Evolutionary conservation across 495 filamentous ascomycete species (phyloP), one percentile per base, ranked within the genome.

Genomic region (Penicillium goetzii): DNA sequence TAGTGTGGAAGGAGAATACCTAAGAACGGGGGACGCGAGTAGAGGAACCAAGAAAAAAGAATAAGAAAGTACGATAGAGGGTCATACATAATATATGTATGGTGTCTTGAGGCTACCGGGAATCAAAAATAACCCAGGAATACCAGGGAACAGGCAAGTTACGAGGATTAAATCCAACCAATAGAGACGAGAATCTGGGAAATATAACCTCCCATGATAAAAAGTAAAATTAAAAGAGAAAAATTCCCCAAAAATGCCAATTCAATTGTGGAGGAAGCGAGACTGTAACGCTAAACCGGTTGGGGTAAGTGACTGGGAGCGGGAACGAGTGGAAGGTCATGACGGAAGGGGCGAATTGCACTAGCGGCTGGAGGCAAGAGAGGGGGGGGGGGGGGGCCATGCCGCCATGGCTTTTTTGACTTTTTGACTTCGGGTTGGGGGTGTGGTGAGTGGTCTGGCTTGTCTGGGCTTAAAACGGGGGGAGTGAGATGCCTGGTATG

Each of bases 301-400:
- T 50, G 10, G 4, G 34, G 67, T 58, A 56, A 66, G 63, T 61
- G 57, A 54, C 57, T 61, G 47, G 58, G 32, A 54, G 57, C 61
- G 59, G 64, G 61, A 60, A 62, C 50, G 26, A 49, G 26, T 41
- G 38, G 41, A 58, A 58, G 47, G 47, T 58, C 62, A 77, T 76
- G 75, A 78, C 75, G 75, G 71, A 76, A 78, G 56, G 75, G 74
- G 74, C 67, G 64, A 76, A 71, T 63, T 65, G 59, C 67, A 54
- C 66, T 65, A 71, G 66, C 47, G 47, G 47, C 54, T 53, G 53
- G 53, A 43, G 51, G 54, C 52, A 47, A 52, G 62, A 51, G 51
- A 52, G 47, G 41, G n/a, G n/a, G n/a, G n/a, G n/a, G n/a, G n/a
- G n/a, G n/a, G n/a, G n/a, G n/a, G n/a, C n/a, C n/a, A n/a, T n/a